Evolutionary conservation across 257 asterid species (phyloP), one percentile per base, ranked within the genome.

Genomic region (Lantana camara): DNA sequence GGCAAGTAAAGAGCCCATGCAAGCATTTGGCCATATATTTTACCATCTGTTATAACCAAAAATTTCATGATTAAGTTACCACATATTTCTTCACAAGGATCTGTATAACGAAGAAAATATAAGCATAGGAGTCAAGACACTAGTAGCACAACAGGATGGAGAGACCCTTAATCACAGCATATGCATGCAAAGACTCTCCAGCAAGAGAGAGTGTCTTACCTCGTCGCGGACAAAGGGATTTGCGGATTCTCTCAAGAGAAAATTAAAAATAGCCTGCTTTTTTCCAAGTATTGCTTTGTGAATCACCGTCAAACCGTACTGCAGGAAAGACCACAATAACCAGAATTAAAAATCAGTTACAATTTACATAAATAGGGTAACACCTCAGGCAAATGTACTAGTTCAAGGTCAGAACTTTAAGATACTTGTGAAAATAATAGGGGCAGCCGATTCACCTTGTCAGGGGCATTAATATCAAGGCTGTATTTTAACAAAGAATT

Each of bases 231-330:
- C 76, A 75, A 86, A 82, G 40, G 96, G 96, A 70, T 86, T 91
- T 72, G 90, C 85, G 4, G 96, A 86, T 77, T 91, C 98, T 72
- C 96, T 81, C 80, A 91, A 75, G 32, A 91, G 92, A 73, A 70
- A 84, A 80, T 89, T 91, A 66, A 89, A 91, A 60, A 91, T 73
- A 35, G 98, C 95, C 75, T 84, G 95, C 88, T 89, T 91, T 73
- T 80, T 91, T 69, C 87, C 85, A 64, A 89, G 90, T 67, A 91
- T 84, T 73, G 97, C 93, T 80, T 73, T 92, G 80, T 92, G 98
- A 72, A 85, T 77, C 38, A 89, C 96, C 67, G 89, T 87, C 82
- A 87, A 75, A 16, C 97, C 96, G 50, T 87, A 82, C 99, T 93
- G 84, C 35, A 71, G 60, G 60, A 56, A 50, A 61, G 67, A 58